Evolutionary conservation across 805 yeast species (phyloP).

Genomic region (Huiozyma naganishii): DNA sequence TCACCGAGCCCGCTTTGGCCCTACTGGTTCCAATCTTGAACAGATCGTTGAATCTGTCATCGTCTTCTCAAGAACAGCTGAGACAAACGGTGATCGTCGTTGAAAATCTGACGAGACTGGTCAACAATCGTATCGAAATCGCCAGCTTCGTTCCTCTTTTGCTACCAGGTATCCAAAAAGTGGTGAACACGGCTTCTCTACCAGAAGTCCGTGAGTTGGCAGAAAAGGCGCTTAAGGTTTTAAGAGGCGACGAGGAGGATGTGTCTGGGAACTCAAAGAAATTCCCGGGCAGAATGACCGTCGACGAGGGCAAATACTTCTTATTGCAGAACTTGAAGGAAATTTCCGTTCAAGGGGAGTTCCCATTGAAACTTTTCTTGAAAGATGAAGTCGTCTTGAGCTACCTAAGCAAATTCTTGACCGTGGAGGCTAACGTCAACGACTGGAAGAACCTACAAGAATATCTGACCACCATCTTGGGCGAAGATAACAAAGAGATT

Average conservation of each 20-base stretch:
- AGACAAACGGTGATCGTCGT: constrained; percentile 95
- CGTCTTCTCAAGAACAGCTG: constrained; percentile 89
- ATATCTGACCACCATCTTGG: constrained; percentile 37
- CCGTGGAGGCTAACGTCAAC: constrained; percentile 60
- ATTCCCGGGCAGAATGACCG: constrained; percentile 63
- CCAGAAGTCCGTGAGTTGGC: constrained; percentile 97
- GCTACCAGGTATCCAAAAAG: constrained; percentile 86
- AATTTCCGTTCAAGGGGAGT: constrained; percentile 4
- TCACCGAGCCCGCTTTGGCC: constrained; percentile 89
- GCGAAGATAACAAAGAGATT: constrained; percentile 26
- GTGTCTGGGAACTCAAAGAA: constrained; percentile 38
- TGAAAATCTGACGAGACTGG: constrained; percentile 90
- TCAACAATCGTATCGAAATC: constrained; percentile 86
- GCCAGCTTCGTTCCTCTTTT: constrained; percentile 77
- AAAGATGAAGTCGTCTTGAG: constrained; percentile 28
- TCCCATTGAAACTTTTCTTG: constrained; percentile 16
- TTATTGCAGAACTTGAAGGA: constrained; percentile 20
- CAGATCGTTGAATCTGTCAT: constrained; percentile 70
- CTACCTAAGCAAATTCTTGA: constrained; percentile 44
- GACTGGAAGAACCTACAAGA: constrained; percentile 55
- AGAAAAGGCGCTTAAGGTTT: constrained; percentile 68
- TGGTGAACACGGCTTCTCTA: constrained; percentile 78
- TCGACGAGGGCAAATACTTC: constrained; percentile 42
- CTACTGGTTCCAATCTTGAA: constrained; percentile 84
- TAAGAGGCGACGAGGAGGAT: constrained; percentile 67